These are phyloP conservation scores for Sclerospora graminicola DNA, from an alignment of 352 stramenopile genomes.

Conservation along the genomic window DNA sequence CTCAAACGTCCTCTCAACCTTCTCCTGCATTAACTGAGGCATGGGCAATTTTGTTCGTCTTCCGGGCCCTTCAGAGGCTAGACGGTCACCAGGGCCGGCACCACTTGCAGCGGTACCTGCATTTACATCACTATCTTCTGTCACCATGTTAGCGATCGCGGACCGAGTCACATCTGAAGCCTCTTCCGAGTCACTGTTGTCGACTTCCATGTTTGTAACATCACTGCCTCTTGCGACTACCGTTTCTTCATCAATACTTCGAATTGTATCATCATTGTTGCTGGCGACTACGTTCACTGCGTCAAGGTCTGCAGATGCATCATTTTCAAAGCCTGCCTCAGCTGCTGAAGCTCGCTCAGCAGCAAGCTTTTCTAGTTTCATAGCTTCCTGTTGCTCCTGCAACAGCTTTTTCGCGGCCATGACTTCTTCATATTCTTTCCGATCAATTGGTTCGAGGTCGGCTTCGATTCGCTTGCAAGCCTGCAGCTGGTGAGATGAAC, in stretches of 20 bases:
- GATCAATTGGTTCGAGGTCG: slow-evolving; percentile 56
- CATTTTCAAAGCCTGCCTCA: slow-evolving; percentile 11
- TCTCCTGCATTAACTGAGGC: slow-evolving; percentile 20
- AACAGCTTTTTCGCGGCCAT: slow-evolving; percentile 30
- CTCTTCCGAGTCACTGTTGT: slow-evolving; percentile 74
- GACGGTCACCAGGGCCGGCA: slow-evolving; percentile 22
- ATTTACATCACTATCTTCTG: slow-evolving; percentile 68
- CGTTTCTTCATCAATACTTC: slow-evolving; percentile 19
- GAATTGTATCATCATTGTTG: slow-evolving; percentile 11
- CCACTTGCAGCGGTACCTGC: slow-evolving; percentile 37
- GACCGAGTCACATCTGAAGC: slow-evolving; percentile 67
- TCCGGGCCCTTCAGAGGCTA: slow-evolving; percentile 33
- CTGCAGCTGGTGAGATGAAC: slow-evolving; percentile 26
- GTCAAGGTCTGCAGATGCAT: slow-evolving; percentile 13
- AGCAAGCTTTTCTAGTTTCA: slow-evolving; percentile 31
- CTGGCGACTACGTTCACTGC: slow-evolving; percentile 5
- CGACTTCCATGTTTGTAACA: slow-evolving; percentile 68
- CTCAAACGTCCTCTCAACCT: slow-evolving; percentile 37
- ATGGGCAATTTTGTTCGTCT: slow-evolving; percentile 18
- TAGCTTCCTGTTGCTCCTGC: slow-evolving; percentile 27
- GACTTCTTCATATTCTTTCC: slow-evolving; percentile 59
- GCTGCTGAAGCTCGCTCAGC: slow-evolving; percentile 30
- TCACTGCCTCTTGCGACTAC: slow-evolving; percentile 15
- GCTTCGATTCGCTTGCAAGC: slow-evolving; percentile 52
- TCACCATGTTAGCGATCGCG: slow-evolving; percentile 82